Conservation (phyloP, 495 filamentous ascomycete species). For the Emericellopsis terricola region DNA sequence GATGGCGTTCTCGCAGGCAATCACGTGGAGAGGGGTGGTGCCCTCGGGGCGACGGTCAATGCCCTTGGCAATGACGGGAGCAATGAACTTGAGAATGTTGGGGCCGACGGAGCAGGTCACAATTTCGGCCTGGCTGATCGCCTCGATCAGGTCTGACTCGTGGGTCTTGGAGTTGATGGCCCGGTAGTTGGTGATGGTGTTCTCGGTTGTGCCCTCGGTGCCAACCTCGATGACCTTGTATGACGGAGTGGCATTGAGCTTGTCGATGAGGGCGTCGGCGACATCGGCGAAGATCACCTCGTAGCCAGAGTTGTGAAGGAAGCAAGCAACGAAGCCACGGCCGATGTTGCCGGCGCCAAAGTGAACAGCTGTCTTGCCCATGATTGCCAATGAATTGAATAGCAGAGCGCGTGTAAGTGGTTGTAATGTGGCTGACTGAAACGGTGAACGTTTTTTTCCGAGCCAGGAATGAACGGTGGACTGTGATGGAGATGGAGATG, state of each 20-base stretch:
- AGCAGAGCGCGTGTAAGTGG: background rate
- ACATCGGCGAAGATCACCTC: constrained; percentile 95
- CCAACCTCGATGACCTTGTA: constrained; percentile 93
- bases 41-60: constrained; percentile 52
- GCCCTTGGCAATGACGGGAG: constrained; percentile 80
- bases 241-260: constrained; percentile 49
- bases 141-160: constrained; percentile 58
- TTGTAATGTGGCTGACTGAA: background rate
- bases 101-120: constrained; percentile 96
- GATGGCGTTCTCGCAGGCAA: constrained; percentile 96
- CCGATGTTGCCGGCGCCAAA: constrained; percentile 91
- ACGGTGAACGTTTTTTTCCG: background rate
- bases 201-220: constrained; percentile 60
- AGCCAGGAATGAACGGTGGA: background rate
- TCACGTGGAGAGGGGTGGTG: constrained; percentile 64
- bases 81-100: constrained; percentile 89
- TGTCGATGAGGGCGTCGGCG: constrained; percentile 57
- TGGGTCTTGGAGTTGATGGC: constrained; percentile 87
- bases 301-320: constrained; percentile 75
- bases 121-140: constrained; percentile 71
- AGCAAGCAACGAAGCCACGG: constrained; percentile 36
- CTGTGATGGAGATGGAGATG: background rate
- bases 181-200: constrained; percentile 79
- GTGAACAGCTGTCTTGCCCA: constrained; percentile 72
- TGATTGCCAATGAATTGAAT: constrained; percentile 21